Conservation (phyloP, 768 basidiomycete species). For the Harrya chromipes region DNA sequence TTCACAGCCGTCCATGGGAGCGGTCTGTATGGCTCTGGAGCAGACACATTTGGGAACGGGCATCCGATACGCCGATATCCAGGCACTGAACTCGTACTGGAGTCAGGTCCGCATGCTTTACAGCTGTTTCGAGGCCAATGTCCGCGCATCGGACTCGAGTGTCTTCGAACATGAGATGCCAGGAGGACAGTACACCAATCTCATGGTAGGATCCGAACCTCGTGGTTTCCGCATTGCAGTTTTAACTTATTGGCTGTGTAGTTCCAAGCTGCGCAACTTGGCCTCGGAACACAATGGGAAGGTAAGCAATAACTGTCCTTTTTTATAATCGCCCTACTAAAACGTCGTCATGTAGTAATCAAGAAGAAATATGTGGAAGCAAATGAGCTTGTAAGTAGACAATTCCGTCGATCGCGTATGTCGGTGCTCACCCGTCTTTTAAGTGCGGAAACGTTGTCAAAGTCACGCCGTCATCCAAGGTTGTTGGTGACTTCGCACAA, state of each 20-base stretch:
- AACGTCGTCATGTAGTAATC: slow-evolving; percentile 55
- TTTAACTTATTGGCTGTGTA: slow-evolving; percentile 33
- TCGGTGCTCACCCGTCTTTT: slow-evolving; percentile 9
- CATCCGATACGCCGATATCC: slow-evolving; percentile 95
- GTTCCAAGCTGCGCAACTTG: slow-evolving; percentile 99
- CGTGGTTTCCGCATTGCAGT: slow-evolving; percentile 13
- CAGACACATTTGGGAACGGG: slow-evolving; percentile 93
- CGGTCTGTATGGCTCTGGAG: slow-evolving; percentile 90
- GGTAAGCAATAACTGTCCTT: slow-evolving; percentile 39
- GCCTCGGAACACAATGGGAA: slow-evolving; percentile 95
- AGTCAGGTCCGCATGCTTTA: slow-evolving; percentile 95
- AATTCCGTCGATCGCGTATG: neutral
- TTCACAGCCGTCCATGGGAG: slow-evolving; percentile 99
- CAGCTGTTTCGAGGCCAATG: slow-evolving; percentile 96
- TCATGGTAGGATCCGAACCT: slow-evolving; percentile 63
- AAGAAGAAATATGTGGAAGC: slow-evolving; percentile 99
- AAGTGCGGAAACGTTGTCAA: slow-evolving; percentile 99
- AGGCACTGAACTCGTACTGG: slow-evolving; percentile 97
- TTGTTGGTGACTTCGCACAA: slow-evolving; percentile 98
- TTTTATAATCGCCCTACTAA: neutral
- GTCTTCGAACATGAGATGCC: slow-evolving; percentile 99
- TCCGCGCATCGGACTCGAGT: slow-evolving; percentile 94
- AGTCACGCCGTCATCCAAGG: slow-evolving; percentile 98
- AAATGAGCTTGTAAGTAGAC: slow-evolving; percentile 74
- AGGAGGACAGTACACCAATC: slow-evolving; percentile 92